phyloP scores from a whole-genome alignment of 345 rosid genomes.

The Murraya koenigii region DNA sequence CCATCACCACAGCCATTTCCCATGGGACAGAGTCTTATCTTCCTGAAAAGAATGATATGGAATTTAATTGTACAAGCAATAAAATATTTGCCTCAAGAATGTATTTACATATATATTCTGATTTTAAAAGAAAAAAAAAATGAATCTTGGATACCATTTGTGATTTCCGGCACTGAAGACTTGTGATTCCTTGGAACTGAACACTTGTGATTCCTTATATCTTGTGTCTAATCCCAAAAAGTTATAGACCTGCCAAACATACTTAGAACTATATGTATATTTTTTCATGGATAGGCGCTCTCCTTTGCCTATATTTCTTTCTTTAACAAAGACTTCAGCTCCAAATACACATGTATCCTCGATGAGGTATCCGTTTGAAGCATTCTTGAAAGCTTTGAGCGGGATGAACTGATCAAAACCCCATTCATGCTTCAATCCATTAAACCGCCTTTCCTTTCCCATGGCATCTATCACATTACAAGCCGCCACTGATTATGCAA shows the following conservation, averaged over 20 bases:
- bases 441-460: slow-evolving; percentile 37
- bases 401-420: slow-evolving; percentile 43
- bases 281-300: slow-evolving; percentile 33
- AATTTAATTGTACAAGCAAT: too few species aligned
- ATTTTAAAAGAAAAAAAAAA: too few species aligned
- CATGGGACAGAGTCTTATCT: too few species aligned
- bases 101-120: too few species aligned
- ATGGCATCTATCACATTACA: slow-evolving; percentile 25
- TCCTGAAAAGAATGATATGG: too few species aligned
- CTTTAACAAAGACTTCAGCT: slow-evolving; percentile 44
- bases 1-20: too few species aligned
- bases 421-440: slow-evolving; percentile 30
- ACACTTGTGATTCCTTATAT: slow-evolving; percentile 20
- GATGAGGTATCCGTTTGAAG: slow-evolving; percentile 37
- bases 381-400: slow-evolving; percentile 20
- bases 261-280: slow-evolving; percentile 11
- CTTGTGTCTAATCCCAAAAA: slow-evolving; percentile 21
- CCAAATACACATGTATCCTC: slow-evolving; percentile 42
- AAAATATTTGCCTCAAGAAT: too few species aligned
- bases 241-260: slow-evolving; percentile 37
- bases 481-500: background rate
- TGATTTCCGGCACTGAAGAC: slow-evolving; percentile 26
- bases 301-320: slow-evolving; percentile 29
- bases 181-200: slow-evolving; percentile 26
- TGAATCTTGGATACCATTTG: background rate